Conservation (phyloP, 148 eudicot species). For the Rhododendron williamsianum region DNA sequence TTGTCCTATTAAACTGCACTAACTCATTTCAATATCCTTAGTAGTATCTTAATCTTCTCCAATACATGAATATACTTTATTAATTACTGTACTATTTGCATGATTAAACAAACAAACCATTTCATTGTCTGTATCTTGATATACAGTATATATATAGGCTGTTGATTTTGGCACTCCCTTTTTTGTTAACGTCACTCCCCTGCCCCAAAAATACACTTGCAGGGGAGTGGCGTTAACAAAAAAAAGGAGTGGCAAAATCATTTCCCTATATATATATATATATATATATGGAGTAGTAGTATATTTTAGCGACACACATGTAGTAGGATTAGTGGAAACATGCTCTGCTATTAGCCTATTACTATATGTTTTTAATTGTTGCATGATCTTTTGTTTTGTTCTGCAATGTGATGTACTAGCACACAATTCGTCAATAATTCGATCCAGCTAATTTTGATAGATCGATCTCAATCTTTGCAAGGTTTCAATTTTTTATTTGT, state of each 20-base stretch:
- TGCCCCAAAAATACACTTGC: no score
- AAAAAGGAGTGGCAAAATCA: no score
- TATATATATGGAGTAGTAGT: no score
- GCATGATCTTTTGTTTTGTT: background rate
- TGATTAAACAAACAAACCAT: background rate
- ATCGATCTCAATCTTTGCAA: background rate
- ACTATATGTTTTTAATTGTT: background rate
- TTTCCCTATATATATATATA: no score
- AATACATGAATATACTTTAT: background rate
- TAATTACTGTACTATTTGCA: background rate
- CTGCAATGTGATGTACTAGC: background rate
- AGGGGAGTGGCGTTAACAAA: no score
- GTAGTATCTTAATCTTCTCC: background rate
- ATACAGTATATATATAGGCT: no score
- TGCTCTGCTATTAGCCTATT: background rate
- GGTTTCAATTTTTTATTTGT: background rate
- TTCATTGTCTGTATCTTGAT: background rate
- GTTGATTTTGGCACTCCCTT: no score
- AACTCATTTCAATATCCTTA: background rate
- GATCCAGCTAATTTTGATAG: background rate
- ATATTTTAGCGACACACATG: no score
- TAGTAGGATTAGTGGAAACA: conserved; percentile 12
- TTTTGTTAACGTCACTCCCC: no score
- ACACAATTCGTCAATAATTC: background rate
- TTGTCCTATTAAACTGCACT: conserved; percentile 41